Percentiles rank a stretch among this genome's conserved stretches.
Evolutionary conservation across 148 eudicot genomes (phyloP).

Genomic region (Persicaria tinctoria): DNA sequence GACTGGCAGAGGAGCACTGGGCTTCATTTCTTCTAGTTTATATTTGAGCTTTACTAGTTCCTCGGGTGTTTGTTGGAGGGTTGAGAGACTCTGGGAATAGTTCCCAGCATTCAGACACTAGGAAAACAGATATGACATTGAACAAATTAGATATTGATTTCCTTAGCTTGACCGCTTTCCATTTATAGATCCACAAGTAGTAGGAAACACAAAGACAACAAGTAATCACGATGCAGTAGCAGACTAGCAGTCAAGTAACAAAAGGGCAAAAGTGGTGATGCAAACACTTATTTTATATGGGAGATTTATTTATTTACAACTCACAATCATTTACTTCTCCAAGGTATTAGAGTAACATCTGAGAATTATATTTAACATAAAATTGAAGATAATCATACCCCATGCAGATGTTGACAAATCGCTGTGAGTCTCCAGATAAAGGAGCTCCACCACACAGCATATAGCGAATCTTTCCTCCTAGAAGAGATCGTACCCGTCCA

Average conservation of each 20-base stretch:
- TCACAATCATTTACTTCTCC: neutral
- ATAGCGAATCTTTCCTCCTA: conserved; percentile 82
- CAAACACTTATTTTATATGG: neutral
- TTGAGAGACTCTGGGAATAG: neutral
- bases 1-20: neutral
- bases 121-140: neutral
- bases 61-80: neutral
- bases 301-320: neutral
- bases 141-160: neutral
- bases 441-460: conserved; percentile 99
- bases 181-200: neutral
- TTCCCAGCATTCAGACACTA: neutral
- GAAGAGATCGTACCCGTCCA: conserved; percentile 60
- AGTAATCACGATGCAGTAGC: neutral
- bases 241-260: neutral
- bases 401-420: conserved; percentile 89
- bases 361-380: neutral
- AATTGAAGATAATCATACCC: conserved; percentile 47
- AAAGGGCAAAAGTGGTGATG: neutral
- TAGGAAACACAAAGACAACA: neutral
- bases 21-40: neutral
- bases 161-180: neutral
- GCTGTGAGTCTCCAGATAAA: conserved; percentile 79
- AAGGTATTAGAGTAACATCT: neutral
- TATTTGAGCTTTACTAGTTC: neutral